Base-by-base conservation (phyloP, 1,284 basidiomycete genomes). In the Cryptococcus deneoformans region DNA sequence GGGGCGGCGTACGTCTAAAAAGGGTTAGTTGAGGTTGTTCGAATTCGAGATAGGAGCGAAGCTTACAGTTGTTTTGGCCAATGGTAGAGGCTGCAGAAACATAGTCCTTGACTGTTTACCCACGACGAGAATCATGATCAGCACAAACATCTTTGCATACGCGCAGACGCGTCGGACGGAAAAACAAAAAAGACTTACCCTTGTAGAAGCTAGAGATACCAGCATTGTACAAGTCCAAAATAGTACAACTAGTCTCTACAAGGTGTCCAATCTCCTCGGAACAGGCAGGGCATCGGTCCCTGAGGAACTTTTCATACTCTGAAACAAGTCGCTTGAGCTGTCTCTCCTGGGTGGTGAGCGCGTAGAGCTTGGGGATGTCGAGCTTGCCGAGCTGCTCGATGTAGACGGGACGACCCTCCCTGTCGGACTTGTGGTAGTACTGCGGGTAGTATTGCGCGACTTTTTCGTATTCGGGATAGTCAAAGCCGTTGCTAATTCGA, bases 161-260 rank as follows among this genome's bases (percentile, higher is more conserved):
- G 43, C 6, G 12, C 43, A 45, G 16, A 24, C 34, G 36, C 29
- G 6, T 29, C 3, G 53, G 44, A 5, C 43, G 8, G 10, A 46
- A 2, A 2, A 29, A 48, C 10, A 9, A 24, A 24, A 12, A 24
- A 46, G 35, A 67, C 72, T 61, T 59, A 73, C 73, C 73, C 73
- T 85, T 86, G 80, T 88, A 93, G 77, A 97, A 99, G 72, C 86
- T 87, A 61, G 84, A 80, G 64, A 98, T 76, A 35, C 88, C 86
- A 55, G 95, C 92, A 72, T 85, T 85, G 58, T 87, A 79, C 60
- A 99, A 85, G 77, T 99, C 95, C 79, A 99, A 85, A 82, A 99
- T 95, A 58, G 95, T 98, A 85, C 94, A 98, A 57, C 87, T 91
- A n/a, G 94, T 98, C 80, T 98, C 94, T 75, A 99, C 87, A 58